These are phyloP conservation scores for Candida palmyrensis DNA, from an alignment of 805 yeast species.

Conservation along the genomic window DNA sequence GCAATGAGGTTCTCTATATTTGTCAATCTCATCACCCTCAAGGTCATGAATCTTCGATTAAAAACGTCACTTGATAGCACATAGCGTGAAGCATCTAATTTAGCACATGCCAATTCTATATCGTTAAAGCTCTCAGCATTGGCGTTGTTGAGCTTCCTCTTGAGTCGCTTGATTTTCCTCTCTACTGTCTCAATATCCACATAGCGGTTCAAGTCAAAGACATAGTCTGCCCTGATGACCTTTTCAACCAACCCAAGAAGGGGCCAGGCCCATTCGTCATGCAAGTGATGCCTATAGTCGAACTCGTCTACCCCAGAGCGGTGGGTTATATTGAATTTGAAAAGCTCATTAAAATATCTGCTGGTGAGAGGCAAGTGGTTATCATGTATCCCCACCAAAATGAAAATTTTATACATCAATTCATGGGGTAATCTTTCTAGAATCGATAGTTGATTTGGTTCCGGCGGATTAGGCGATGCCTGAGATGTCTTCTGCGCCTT, in stretches of 20 bases:
- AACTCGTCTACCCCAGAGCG: too few species aligned
- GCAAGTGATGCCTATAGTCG: too few species aligned
- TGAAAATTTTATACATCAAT: constrained; percentile 33
- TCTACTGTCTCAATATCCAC: constrained; percentile 10
- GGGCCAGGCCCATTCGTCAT: constrained; percentile 14
- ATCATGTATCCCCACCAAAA: constrained; percentile 27
- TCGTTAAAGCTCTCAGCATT: constrained; percentile 5
- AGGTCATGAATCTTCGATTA: constrained; percentile 10
- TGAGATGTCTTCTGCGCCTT: too few species aligned
- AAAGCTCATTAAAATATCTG: constrained; percentile 19
- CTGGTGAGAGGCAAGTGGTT: constrained; percentile 32
- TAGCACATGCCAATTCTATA: constrained; percentile 4
- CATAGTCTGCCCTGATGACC: constrained; percentile 18
- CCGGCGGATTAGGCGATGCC: background rate
- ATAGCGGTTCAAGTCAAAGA: constrained; percentile 15
- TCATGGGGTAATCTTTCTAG: constrained; percentile 40
- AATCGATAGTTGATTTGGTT: constrained; percentile 5
- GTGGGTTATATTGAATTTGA: constrained; percentile 11
- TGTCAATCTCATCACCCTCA: constrained; percentile 6
- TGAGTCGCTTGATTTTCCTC: constrained; percentile 11
- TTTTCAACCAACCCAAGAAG: constrained; percentile 13
- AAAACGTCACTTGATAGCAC: constrained; percentile 8
- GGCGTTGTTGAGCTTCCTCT: constrained; percentile 2
- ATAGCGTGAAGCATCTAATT: constrained; percentile 5
- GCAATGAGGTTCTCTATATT: constrained; percentile 2